Percentiles rank a stretch among this genome's conserved stretches.
phyloP scores from a whole-genome alignment of 495 filamentous ascomycete genomes.

The Penicillium odoratum region DNA sequence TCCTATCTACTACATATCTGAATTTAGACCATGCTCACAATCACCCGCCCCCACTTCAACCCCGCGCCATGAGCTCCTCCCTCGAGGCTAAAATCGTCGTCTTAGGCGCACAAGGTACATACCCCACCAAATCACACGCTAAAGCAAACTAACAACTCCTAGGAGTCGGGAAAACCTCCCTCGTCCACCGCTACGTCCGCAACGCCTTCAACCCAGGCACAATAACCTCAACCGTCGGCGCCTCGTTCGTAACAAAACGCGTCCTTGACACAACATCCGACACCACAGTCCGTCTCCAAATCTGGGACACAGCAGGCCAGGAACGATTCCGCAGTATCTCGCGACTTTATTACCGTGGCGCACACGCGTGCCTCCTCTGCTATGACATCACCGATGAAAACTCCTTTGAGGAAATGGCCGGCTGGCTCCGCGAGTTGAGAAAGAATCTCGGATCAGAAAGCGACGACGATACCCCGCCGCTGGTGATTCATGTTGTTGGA shows the following conservation, averaged over 20 bases:
- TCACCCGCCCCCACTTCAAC: conserved; percentile 27
- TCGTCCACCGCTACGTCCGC: conserved; percentile 84
- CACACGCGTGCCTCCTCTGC: conserved; percentile 90
- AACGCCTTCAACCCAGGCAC: conserved; percentile 70
- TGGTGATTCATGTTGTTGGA: conserved; percentile 94
- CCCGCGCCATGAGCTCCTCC: conserved; percentile 62
- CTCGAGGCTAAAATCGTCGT: conserved; percentile 94
- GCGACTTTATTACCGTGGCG: conserved; percentile 91
- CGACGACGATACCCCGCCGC: conserved; percentile 45
- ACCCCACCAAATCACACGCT: not conserved
- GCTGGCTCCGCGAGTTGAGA: conserved; percentile 81
- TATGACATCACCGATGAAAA: conserved; percentile 88
- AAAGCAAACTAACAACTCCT: not conserved
- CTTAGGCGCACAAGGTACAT: conserved; percentile 71
- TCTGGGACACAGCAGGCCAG: conserved; percentile 95
- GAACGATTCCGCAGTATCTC: conserved; percentile 94
- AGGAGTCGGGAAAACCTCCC: conserved; percentile 93
- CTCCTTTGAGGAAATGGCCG: conserved; percentile 90
- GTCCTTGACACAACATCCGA: conserved; percentile 81
- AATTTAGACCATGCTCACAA: conserved; percentile 33
- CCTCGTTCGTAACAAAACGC: conserved; percentile 90
- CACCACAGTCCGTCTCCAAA: conserved; percentile 78
- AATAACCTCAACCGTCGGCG: conserved; percentile 82
- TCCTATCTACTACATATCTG: not conserved
- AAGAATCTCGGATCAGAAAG: conserved; percentile 55